Evolutionary conservation across 192 early-diverging fungal species (phyloP).

Genomic region (Podila minutissima): DNA sequence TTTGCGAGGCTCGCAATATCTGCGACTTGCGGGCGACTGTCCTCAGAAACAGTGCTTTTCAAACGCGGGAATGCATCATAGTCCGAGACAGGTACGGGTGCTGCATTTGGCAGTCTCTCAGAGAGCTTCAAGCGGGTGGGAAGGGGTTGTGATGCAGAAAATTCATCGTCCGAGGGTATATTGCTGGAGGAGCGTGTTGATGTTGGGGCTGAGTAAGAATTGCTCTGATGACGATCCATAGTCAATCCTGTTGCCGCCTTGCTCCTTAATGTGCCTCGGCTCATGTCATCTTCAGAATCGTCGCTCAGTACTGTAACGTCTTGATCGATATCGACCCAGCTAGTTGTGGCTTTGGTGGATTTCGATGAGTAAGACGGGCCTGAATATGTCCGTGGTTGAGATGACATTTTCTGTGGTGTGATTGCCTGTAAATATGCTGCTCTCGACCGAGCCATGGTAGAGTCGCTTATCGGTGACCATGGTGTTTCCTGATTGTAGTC

Average conservation of each 20-base stretch:
- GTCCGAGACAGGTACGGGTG: background rate
- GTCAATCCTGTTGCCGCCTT: too few species aligned
- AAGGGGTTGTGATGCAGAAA: background rate
- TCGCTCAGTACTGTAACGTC: background rate
- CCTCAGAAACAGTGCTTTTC: background rate
- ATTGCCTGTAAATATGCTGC: too few species aligned
- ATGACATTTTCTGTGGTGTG: too few species aligned
- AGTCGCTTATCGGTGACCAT: background rate
- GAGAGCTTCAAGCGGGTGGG: background rate
- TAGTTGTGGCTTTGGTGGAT: too few species aligned
- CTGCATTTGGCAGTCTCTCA: background rate
- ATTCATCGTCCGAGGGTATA: background rate
- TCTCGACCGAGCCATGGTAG: background rate
- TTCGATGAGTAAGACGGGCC: too few species aligned
- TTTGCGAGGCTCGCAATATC: slow-evolving; percentile 14
- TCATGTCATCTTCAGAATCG: background rate
- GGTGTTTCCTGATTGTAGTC: background rate
- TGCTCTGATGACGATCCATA: too few species aligned
- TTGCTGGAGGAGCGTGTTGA: background rate
- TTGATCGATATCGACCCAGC: background rate
- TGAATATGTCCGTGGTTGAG: too few species aligned
- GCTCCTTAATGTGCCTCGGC: too few species aligned
- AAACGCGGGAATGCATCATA: background rate
- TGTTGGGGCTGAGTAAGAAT: too few species aligned
- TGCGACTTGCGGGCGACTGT: background rate